Conservation (phyloP, 202 grass and related monocot genomes). For the Carex arenaria region DNA sequence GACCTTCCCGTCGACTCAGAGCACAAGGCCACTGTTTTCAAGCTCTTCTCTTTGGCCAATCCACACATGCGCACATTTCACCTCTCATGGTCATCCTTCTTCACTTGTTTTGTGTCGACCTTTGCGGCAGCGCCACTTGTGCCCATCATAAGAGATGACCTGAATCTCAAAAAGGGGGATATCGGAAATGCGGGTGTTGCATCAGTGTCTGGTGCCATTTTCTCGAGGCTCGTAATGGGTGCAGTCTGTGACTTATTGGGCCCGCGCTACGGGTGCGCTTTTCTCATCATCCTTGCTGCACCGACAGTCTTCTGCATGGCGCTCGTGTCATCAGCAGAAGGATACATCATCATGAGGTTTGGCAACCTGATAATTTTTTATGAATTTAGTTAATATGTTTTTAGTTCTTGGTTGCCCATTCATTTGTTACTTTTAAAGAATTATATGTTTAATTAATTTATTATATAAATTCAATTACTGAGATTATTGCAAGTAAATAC, state of each 20-base stretch:
- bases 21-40: conserved; percentile 75
- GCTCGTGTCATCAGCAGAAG: conserved; percentile 32
- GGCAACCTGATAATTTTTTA: background rate
- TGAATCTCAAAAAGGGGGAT: conserved; percentile 59
- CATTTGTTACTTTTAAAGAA: background rate
- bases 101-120: conserved; percentile 75
- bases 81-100: conserved; percentile 72
- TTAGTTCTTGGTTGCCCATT: background rate
- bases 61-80: conserved; percentile 83
- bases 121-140: conserved; percentile 72
- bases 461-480: background rate
- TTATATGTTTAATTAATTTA: background rate
- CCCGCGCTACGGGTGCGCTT: conserved; percentile 64
- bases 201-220: conserved; percentile 69
- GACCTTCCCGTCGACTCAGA: conserved; percentile 63
- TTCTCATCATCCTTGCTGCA: conserved; percentile 64
- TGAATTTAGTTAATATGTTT: background rate
- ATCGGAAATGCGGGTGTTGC: conserved; percentile 75
- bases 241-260: conserved; percentile 62
- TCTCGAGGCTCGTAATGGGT: conserved; percentile 70
- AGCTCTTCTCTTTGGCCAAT: conserved; percentile 53
- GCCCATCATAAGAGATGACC: conserved; percentile 78
- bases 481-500: background rate
- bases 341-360: conserved; percentile 50
- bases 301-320: conserved; percentile 77